A percentile compares a stretch with the other conserved stretches of the same genome.
These are phyloP conservation scores for Mycoemilia scoparia DNA, from an alignment of 192 early-diverging fungal species.

Conservation along the genomic window DNA sequence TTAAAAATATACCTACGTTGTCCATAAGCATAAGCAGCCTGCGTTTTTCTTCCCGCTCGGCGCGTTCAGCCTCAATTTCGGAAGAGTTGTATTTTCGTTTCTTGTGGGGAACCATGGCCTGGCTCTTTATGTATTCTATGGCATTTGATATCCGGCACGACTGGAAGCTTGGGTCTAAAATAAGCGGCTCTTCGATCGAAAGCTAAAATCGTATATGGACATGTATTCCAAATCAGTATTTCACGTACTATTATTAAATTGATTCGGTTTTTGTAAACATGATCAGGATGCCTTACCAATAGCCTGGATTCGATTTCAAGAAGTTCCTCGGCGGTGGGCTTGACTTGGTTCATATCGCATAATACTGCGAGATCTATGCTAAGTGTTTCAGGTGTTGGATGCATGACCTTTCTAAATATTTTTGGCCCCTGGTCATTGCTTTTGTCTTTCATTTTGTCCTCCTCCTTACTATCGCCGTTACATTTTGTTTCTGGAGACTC, in stretches of 20 bases:
- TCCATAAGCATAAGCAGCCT: constrained; percentile 55
- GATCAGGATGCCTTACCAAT: too few species aligned
- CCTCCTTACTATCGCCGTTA: background rate
- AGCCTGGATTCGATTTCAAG: constrained; percentile 47
- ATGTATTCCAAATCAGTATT: too few species aligned
- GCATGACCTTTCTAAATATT: constrained; percentile 23
- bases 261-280: too few species aligned
- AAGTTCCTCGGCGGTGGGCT: constrained; percentile 33
- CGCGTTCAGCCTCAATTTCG: constrained; percentile 46
- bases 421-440: background rate
- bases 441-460: constrained; percentile 1
- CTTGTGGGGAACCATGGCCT: constrained; percentile 30
- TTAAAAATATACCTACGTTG: too few species aligned
- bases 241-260: too few species aligned
- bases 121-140: constrained; percentile 33
- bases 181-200: constrained; percentile 44
- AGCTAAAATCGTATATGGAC: too few species aligned
- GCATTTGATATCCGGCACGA: constrained; percentile 51
- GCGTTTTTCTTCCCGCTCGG: constrained; percentile 45
- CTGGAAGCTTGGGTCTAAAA: constrained; percentile 48
- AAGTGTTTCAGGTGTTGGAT: constrained; percentile 22
- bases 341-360: constrained; percentile 15
- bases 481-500: background rate
- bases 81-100: constrained; percentile 53
- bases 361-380: constrained; percentile 15